Base-by-base conservation (phyloP, 129 eudicot genomes). In the Helichrysum umbraculigerum region DNA sequence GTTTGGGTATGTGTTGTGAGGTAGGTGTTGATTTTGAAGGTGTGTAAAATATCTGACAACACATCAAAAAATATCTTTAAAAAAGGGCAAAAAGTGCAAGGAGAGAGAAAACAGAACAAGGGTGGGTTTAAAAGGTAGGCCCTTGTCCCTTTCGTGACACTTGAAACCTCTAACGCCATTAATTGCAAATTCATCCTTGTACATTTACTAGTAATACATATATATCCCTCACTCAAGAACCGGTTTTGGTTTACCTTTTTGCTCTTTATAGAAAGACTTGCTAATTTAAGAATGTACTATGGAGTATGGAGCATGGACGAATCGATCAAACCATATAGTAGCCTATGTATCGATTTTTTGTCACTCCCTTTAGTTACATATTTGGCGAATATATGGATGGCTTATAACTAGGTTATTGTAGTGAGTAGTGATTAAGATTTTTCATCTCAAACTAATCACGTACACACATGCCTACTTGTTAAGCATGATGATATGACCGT, bases 91-190 rank as follows among this genome's bases (percentile, higher is more conserved):
- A 67, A 58, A 75, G 83, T 66, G 78, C 60, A 79, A 41, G 63
- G 73, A 81, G 79, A 77, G 83, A 83, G 84, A 78, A 33, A 61
- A 47, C 1, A 21, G 54, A 73, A 51, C 66, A 37, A 70, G 41
- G 73, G 64, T 50, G 66, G 83, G 83, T 65, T 30, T 30, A n/a
- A 75, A 62, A 76, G 85, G 92, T 90, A 86, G 90, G 89, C n/a
- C 92, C 92, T 68, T 83, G 85, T 87, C 85, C 14, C 82, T 87
- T 79, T 90, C 92, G 62, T 85, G 77, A 79, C 75, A 86, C 63
- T 47, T 70, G 44, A 76, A 57, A 79, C 28, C 78, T 82, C 61
- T 14, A 61, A 52, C 58, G 34, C 65, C 35, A 28, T 47, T 47
- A 44, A 32, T 63, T 61, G 56, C 72, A 78, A 71, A 32, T 78